Evolutionary conservation across 768 basidiomycete genomes (phyloP).

Genomic region (Hericium rajendrae): DNA sequence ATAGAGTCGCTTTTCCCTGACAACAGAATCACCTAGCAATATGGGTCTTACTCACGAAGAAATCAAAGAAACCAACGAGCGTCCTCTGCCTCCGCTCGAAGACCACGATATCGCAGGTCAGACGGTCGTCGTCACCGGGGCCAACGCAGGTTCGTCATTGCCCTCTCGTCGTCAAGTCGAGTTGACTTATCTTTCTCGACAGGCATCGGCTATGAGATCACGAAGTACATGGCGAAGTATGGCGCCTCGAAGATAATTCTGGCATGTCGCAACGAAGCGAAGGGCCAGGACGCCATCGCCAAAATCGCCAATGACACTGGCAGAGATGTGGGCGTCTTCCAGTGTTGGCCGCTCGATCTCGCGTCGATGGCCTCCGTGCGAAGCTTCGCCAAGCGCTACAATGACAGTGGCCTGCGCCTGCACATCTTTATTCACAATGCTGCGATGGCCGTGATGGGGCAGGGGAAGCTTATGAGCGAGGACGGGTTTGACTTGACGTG

Average conservation of each 20-base stretch:
- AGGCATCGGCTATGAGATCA: background rate
- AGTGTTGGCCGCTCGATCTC: background rate
- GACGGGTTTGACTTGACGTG: background rate
- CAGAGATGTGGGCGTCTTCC: background rate
- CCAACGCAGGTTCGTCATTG: background rate
- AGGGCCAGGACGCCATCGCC: background rate
- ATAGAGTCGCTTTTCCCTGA: too few relatives aligned
- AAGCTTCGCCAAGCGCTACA: background rate
- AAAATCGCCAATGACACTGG: background rate
- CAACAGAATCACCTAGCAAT: too few relatives aligned
- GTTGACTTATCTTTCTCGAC: background rate
- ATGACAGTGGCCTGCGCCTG: background rate
- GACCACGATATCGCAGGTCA: background rate
- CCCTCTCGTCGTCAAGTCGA: background rate
- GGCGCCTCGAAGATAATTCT: background rate
- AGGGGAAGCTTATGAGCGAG: background rate
- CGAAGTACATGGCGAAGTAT: background rate
- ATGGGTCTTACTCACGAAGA: background rate
- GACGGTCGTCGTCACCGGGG: background rate
- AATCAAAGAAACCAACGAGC: background rate
- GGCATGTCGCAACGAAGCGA: background rate
- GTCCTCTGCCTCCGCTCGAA: background rate
- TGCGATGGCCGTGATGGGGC: background rate
- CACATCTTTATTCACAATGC: background rate
- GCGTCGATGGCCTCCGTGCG: background rate